These are phyloP conservation scores for Diaporthe humulicola DNA, from an alignment of 2,329 filamentous ascomycete species.

Conservation along the genomic window DNA sequence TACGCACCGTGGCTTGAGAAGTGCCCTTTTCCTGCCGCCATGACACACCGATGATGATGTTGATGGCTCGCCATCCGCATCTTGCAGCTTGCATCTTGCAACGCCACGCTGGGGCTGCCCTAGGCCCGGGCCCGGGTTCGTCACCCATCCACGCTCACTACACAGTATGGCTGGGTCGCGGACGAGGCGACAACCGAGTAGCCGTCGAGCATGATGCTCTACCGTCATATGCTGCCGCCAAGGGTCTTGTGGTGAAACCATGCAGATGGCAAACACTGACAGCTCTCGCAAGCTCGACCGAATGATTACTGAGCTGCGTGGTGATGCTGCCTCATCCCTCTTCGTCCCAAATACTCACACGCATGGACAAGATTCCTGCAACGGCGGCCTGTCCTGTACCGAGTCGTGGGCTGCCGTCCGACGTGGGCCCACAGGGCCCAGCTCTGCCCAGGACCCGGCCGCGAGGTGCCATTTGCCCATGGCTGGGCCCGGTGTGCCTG, in stretches of 20 bases:
- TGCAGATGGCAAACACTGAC: conserved; percentile 13
- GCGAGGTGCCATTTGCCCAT: not conserved
- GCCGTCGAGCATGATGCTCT: conserved; percentile 10
- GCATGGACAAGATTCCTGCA: conserved; percentile 8
- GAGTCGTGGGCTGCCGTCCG: conserved; percentile 22
- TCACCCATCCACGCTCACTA: not conserved
- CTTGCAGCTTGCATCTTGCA: not conserved
- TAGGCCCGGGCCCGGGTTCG: not conserved
- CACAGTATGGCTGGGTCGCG: conserved; percentile 3
- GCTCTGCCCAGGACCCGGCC: conserved; percentile 12
- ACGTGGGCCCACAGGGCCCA: not conserved
- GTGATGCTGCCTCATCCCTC: conserved; percentile 15
- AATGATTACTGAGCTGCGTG: conserved; percentile 3
- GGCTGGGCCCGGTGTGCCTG: not conserved
- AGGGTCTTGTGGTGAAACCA: conserved; percentile 30
- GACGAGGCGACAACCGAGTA: conserved; percentile 23
- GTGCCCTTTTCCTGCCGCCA: conserved; percentile 28
- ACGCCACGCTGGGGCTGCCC: conserved; percentile 20
- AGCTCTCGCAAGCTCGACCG: conserved; percentile 23
- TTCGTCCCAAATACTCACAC: conserved; percentile 31
- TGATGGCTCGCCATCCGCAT: not conserved
- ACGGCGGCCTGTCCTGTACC: conserved; percentile 15
- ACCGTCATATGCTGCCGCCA: conserved; percentile 18
- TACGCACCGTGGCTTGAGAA: not conserved
- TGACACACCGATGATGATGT: conserved; percentile 31